Evolutionary conservation across 148 eudicot species (phyloP).

Genomic region (Amaranthus palmeri): DNA sequence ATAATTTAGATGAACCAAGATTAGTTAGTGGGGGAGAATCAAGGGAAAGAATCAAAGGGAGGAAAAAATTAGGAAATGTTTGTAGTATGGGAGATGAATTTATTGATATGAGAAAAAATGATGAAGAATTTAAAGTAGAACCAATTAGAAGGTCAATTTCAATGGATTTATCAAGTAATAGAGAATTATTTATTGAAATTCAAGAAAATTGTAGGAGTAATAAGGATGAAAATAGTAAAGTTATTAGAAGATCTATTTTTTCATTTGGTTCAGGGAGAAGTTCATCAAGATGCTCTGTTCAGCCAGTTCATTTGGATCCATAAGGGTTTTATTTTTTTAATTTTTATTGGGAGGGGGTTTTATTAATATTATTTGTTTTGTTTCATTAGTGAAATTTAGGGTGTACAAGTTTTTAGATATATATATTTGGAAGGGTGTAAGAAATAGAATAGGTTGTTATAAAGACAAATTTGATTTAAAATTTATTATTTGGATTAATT

Average conservation of each 20-base stretch:
- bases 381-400: conserved; percentile 15
- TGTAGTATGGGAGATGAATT: conserved; percentile 78
- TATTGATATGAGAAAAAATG: conserved; percentile 46
- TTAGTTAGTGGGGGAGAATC: conserved; percentile 26
- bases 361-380: neutral
- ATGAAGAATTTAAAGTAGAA: conserved; percentile 35
- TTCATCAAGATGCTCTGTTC: conserved; percentile 55
- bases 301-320: conserved; percentile 46
- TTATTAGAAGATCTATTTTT: conserved; percentile 56
- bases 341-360: neutral
- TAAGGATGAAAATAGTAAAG: too few species aligned
- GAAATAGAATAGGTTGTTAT: conserved; percentile 5
- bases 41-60: conserved; percentile 16
- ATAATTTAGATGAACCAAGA: conserved; percentile 26
- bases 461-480: conserved; percentile 17
- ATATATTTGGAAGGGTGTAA: conserved; percentile 12
- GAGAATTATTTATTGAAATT: conserved; percentile 50
- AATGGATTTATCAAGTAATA: conserved; percentile 66
- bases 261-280: conserved; percentile 60
- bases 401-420: conserved; percentile 12
- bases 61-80: conserved; percentile 27
- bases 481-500: neutral
- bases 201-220: conserved; percentile 36
- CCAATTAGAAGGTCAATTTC: conserved; percentile 81
- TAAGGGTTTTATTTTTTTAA: conserved; percentile 15